Evolutionary conservation across 2,329 filamentous ascomycete species (phyloP), one percentile per base, ranked within the genome.

Genomic region (Fusarium sp.): DNA sequence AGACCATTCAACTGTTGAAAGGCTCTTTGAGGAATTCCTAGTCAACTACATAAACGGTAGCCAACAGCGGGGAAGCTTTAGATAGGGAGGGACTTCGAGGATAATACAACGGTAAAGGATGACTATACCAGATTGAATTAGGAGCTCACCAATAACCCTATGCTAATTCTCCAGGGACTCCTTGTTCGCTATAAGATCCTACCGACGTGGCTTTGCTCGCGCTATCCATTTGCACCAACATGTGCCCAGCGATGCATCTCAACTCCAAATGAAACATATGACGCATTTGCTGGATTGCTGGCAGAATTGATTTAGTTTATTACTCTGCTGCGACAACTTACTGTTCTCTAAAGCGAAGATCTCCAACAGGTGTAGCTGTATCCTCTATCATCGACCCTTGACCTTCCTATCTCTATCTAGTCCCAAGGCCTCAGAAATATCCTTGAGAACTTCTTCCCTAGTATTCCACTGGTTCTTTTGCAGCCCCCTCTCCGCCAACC

Each of bases 71-170:
- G 5, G 5, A n/a, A 17, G 7, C 4, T 13, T n/a, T 0, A 2
- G 3, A 50, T 13, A n/a, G 14, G 2, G 10, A n/a, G 20, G 45
- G 20, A 6, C 10, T 50, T 18, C 0, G 2, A 30, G 5, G 13
- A 30, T 30, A 10, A 13, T 30, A 0, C 3, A 0, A 2, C 20
- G 0, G 20, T 50, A 0, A 15, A 0, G 20, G 5, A 3, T 0
- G 0, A 30, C 10, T n/a, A n/a, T 18, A n/a, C 14, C 15, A 50
- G 28, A 50, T 30, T 18, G 10, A n/a, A 14, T 8, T 8, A 48
- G 0, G 0, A 30, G 26, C 20, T 12, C 14, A 48, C 45, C 0
- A 3, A n/a, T 30, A 17, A 8, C 7, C 10, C n/a, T 11, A 12
- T 30, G 1, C 20, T 3, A 11, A 22, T 4, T 22, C 18, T 15